These are phyloP conservation scores for Sphagnum magellanicum DNA, from an alignment of 228 moss, liverwort and hornwort genomes.

Conservation along the genomic window DNA sequence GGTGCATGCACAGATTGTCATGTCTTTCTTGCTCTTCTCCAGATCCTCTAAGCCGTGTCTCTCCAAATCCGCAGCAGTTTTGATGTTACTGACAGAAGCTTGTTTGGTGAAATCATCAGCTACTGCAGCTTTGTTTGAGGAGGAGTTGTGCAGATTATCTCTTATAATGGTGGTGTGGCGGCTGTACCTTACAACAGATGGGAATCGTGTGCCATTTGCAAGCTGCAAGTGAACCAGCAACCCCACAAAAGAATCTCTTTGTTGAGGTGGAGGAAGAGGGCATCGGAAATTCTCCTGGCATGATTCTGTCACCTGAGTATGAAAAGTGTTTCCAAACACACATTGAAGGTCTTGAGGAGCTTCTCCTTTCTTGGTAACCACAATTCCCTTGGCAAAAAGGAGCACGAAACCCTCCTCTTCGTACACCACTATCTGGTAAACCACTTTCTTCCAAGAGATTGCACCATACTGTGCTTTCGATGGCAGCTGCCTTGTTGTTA, in stretches of 20 bases:
- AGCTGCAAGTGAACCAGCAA: not conserved
- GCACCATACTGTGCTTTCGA: not conserved
- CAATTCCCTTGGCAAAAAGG: not conserved
- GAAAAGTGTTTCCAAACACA: not conserved
- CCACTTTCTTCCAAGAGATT: not conserved
- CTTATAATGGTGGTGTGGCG: not conserved
- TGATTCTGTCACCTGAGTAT: not conserved
- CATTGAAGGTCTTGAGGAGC: not conserved
- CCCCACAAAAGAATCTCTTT: not conserved
- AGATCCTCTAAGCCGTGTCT: not conserved
- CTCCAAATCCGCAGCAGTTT: not conserved
- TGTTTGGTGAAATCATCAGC: not conserved
- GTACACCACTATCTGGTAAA: not conserved
- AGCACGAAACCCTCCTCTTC: not conserved
- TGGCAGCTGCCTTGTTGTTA: not conserved
- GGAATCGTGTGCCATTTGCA: not conserved
- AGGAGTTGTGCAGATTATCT: not conserved
- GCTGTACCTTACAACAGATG: not conserved
- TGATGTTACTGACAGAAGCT: not conserved
- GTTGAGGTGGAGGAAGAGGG: not conserved
- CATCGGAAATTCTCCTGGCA: not conserved
- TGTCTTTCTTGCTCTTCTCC: not conserved
- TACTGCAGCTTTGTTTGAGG: not conserved
- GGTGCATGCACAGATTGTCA: slow-evolving; percentile 62
- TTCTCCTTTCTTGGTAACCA: not conserved